These are phyloP conservation scores for Pseudocercospora cruenta DNA, from an alignment of 2,329 filamentous ascomycete genomes.

Conservation along the genomic window DNA sequence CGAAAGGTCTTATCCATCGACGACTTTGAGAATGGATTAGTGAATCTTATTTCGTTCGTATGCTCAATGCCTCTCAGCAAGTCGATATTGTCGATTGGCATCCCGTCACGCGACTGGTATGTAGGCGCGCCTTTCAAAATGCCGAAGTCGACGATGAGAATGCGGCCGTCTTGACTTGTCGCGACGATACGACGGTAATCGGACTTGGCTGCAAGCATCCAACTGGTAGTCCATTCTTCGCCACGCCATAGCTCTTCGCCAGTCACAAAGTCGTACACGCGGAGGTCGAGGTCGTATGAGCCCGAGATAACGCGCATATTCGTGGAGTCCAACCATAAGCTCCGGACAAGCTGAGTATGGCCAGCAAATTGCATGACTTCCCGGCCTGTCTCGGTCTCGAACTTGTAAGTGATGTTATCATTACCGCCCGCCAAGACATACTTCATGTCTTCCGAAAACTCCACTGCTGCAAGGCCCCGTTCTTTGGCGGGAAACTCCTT, in stretches of 20 bases:
- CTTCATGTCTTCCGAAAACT: slow-evolving; percentile 93
- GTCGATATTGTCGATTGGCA: slow-evolving; percentile 54
- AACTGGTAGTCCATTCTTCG: slow-evolving; percentile 93
- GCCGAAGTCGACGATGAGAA: slow-evolving; percentile 92
- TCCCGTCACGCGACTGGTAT: slow-evolving; percentile 45
- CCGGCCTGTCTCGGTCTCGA: slow-evolving; percentile 88
- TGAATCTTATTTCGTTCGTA: slow-evolving; percentile 32
- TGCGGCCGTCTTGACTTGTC: slow-evolving; percentile 90
- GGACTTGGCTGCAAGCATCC: slow-evolving; percentile 94
- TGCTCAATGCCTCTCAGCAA: slow-evolving; percentile 44
- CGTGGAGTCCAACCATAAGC: slow-evolving; percentile 84
- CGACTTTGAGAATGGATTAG: slow-evolving; percentile 24
- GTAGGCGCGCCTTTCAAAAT: slow-evolving; percentile 33
- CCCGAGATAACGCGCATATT: slow-evolving; percentile 87
- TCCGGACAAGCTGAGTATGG: slow-evolving; percentile 84
- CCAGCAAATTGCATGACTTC: slow-evolving; percentile 79
- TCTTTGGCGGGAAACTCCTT: slow-evolving; percentile 90
- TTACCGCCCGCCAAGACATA: slow-evolving; percentile 94
- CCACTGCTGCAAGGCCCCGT: slow-evolving; percentile 91
- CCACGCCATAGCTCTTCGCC: slow-evolving; percentile 80
- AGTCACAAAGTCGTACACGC: slow-evolving; percentile 85
- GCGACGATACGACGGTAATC: slow-evolving; percentile 94
- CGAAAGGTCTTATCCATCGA: not conserved
- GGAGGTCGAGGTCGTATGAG: slow-evolving; percentile 93
- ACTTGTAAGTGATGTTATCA: slow-evolving; percentile 93